These are phyloP conservation scores for Fusarium tanahbumbuense DNA, from an alignment of 2,329 filamentous ascomycete species.

Conservation along the genomic window DNA sequence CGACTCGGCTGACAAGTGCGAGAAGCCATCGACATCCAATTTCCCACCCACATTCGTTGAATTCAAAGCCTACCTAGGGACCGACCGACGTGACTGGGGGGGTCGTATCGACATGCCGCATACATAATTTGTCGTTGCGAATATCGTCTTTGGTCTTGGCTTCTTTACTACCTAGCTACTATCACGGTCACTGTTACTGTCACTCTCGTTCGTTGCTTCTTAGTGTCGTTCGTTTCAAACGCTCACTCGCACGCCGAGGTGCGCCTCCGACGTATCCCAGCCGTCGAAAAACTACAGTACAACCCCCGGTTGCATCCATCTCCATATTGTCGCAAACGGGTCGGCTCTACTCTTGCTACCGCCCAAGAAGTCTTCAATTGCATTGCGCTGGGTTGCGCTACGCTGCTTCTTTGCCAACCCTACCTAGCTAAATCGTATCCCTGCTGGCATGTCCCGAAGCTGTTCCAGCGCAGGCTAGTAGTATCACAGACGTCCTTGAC, in stretches of 20 bases:
- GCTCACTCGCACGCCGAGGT: slow-evolving; percentile 9
- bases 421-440: slow-evolving; percentile 38
- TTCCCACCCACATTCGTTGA: slow-evolving; percentile 42
- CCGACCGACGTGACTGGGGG: slow-evolving; percentile 24
- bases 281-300: slow-evolving; percentile 5
- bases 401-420: slow-evolving; percentile 37
- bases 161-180: slow-evolving; percentile 5
- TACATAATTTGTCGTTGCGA: slow-evolving; percentile 11
- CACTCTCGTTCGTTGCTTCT: slow-evolving; percentile 16
- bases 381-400: not conserved
- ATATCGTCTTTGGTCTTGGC: slow-evolving; percentile 4
- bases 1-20: slow-evolving; percentile 39
- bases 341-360: slow-evolving; percentile 26
- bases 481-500: slow-evolving; percentile 27
- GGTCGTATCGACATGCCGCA: slow-evolving; percentile 31
- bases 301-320: slow-evolving; percentile 30
- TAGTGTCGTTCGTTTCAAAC: slow-evolving; percentile 1
- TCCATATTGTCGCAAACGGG: slow-evolving; percentile 31
- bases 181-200: slow-evolving; percentile 1
- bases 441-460: slow-evolving; percentile 31
- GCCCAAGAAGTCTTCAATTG: slow-evolving; percentile 34
- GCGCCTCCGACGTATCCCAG: slow-evolving; percentile 9
- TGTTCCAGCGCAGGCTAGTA: slow-evolving; percentile 29
- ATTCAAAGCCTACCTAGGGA: slow-evolving; percentile 18
- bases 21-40: slow-evolving; percentile 47